A percentile compares a stretch with the other conserved stretches of the same genome.
These are phyloP conservation scores for Dittrichia graveolens DNA, from an alignment of 129 eudicot genomes.

Conservation along the genomic window DNA sequence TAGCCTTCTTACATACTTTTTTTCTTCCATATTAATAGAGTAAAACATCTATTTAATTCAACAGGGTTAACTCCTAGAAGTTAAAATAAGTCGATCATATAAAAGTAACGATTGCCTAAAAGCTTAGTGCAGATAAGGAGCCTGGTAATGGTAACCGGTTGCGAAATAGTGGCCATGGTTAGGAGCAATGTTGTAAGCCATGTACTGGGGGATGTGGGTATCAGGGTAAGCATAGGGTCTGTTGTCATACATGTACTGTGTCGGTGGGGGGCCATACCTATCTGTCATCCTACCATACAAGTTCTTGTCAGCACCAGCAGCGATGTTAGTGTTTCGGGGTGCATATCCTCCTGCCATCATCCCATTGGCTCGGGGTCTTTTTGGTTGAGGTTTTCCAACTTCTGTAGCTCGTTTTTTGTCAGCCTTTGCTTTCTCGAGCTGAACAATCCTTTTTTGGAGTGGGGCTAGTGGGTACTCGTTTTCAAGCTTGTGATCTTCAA, in stretches of 20 bases:
- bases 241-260: constrained; percentile 70
- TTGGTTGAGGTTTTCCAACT: constrained; percentile 86
- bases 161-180: constrained; percentile 77
- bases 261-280: constrained; percentile 64
- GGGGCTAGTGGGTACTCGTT: constrained; percentile 68
- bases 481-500: constrained; percentile 96
- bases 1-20: constrained; percentile 33
- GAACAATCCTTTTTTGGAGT: constrained; percentile 69
- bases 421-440: constrained; percentile 89
- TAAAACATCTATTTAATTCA: constrained; percentile 45
- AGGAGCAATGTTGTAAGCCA: constrained; percentile 67
- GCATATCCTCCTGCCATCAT: constrained; percentile 27
- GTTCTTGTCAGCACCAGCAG: constrained; percentile 51
- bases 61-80: constrained; percentile 60
- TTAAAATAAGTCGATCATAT: constrained; percentile 59
- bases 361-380: constrained; percentile 90
- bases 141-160: constrained; percentile 81
- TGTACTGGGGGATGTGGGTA: constrained; percentile 53
- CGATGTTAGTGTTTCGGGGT: constrained; percentile 50
- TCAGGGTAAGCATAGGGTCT: constrained; percentile 75
- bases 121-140: constrained; percentile 88
- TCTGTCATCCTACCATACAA: constrained; percentile 59
- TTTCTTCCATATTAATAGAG: constrained; percentile 32
- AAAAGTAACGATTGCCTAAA: constrained; percentile 49
- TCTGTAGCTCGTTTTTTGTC: constrained; percentile 94